Base-by-base conservation (phyloP, 2,329 filamentous ascomycete genomes). In the Elsinoe ampelina region DNA sequence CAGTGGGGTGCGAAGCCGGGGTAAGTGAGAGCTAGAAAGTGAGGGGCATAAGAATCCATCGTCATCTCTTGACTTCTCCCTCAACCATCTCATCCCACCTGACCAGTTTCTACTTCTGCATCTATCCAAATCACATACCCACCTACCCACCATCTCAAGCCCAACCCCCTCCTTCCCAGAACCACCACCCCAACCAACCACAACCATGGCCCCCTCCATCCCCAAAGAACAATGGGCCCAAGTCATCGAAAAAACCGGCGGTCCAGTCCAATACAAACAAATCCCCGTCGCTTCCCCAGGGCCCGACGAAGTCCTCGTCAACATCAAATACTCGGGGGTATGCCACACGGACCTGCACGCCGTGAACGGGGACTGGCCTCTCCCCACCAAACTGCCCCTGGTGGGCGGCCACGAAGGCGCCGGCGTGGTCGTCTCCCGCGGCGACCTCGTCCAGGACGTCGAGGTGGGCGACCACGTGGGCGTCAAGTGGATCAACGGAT, bases 401-500 rank as follows among this genome's bases (percentile, higher is more conserved):
- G 85, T 95, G 58, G 91, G 91, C 68, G 89, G 89, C 48, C 80
- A 84, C 70, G 81, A 84, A 70, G 82, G 90, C 66, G 89, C 89
- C 26, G 90, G 91, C 69, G 73, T 91, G 52, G 87, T 95, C 36
- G 90, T 96, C 34, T 84, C 87, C 54, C 80, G 80, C 61, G 91
- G 91, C 65, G 77, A 85, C 15, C 80, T 95, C 35, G 89, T 93
- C 62, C 74, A 79, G 2, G 88, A 93, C 64, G 75, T 95, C 60
- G 75, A 89, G 69, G 77, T 95, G 65, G 91, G 91, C 64, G 89
- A 95, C 67, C 77, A 89, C 66, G 92, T 84, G 60, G 92, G 92
- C 69, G 81, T 97, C 72, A 95, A 78, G 77, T 96, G 90, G 90
- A 78, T 96, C 67, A 93, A 95, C 73, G 87, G 89, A 61, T 85